Percentiles rank a stretch among this genome's conserved stretches.
Evolutionary conservation across 2,329 filamentous ascomycete species (phyloP).

Genomic region (Talaromyces sp.): DNA sequence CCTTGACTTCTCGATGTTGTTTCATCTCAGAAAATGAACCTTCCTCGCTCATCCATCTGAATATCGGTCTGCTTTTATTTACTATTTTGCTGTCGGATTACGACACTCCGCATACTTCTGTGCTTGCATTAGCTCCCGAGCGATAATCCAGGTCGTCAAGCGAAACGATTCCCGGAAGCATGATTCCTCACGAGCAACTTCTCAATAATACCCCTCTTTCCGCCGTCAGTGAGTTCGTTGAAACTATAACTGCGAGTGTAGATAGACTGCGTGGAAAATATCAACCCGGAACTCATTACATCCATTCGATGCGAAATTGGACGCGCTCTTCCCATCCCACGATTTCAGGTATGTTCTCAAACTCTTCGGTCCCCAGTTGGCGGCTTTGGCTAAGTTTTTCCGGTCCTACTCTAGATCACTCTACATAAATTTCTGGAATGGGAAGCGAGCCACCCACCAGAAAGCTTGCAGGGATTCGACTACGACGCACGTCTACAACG

Average conservation of each 20-base stretch:
- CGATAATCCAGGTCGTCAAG: neutral
- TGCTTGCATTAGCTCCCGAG: neutral
- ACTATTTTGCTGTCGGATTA: neutral
- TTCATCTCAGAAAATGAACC: neutral
- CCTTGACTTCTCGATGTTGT: neutral
- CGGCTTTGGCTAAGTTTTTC: neutral
- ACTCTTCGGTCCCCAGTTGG: neutral
- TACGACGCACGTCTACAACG: neutral
- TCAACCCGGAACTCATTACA: neutral
- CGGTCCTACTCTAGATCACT: neutral
- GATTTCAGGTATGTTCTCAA: neutral
- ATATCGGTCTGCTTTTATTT: too few species aligned
- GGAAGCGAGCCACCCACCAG: neutral
- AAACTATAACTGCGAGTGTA: neutral
- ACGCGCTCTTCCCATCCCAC: neutral
- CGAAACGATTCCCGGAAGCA: neutral
- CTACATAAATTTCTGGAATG: conserved; percentile 3
- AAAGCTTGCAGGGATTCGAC: neutral
- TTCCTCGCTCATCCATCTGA: neutral
- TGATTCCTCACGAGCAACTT: neutral
- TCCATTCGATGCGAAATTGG: neutral
- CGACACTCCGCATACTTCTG: neutral
- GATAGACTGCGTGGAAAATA: neutral
- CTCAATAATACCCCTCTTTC: neutral
- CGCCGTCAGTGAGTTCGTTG: neutral